phyloP scores from a whole-genome alignment of 768 basidiomycete genomes.

The Leccinum uliginosum region DNA sequence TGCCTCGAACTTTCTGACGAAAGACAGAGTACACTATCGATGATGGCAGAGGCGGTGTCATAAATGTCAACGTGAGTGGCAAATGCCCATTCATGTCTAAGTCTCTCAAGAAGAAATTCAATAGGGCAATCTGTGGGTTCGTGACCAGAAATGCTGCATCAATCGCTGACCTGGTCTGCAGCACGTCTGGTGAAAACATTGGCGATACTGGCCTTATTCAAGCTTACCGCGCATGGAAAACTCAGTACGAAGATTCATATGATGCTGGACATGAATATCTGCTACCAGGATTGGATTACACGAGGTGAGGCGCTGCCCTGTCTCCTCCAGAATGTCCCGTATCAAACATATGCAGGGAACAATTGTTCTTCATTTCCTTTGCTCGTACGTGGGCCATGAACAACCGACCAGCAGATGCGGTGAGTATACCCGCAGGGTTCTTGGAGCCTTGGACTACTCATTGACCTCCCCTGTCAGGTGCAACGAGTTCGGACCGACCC shows the following conservation, averaged over 20 bases:
- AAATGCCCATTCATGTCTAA: not conserved
- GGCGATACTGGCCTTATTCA: slow-evolving; percentile 83
- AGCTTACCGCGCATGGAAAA: slow-evolving; percentile 89
- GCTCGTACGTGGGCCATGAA: slow-evolving; percentile 84
- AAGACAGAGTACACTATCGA: slow-evolving; percentile 69
- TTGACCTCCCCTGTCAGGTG: slow-evolving; percentile 38
- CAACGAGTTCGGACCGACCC: slow-evolving; percentile 83
- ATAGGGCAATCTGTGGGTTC: slow-evolving; percentile 72
- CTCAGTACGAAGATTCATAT: slow-evolving; percentile 58
- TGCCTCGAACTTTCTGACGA: not conserved
- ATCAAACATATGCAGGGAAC: slow-evolving; percentile 54
- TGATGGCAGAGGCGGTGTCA: slow-evolving; percentile 78
- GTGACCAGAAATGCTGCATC: not conserved
- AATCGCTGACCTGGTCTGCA: slow-evolving; percentile 23
- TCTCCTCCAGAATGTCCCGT: not conserved
- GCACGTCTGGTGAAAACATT: slow-evolving; percentile 90
- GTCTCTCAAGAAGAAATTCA: not conserved
- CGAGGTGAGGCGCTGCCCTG: slow-evolving; percentile 44
- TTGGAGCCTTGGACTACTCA: not conserved
- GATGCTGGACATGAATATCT: slow-evolving; percentile 61
- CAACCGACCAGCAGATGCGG: slow-evolving; percentile 58
- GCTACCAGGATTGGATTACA: slow-evolving; percentile 77
- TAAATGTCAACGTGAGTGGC: slow-evolving; percentile 75
- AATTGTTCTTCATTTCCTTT: slow-evolving; percentile 91
- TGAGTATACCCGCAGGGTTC: not conserved